These are phyloP conservation scores for Sutorius australiensis DNA, from an alignment of 768 basidiomycete genomes.

Conservation along the genomic window DNA sequence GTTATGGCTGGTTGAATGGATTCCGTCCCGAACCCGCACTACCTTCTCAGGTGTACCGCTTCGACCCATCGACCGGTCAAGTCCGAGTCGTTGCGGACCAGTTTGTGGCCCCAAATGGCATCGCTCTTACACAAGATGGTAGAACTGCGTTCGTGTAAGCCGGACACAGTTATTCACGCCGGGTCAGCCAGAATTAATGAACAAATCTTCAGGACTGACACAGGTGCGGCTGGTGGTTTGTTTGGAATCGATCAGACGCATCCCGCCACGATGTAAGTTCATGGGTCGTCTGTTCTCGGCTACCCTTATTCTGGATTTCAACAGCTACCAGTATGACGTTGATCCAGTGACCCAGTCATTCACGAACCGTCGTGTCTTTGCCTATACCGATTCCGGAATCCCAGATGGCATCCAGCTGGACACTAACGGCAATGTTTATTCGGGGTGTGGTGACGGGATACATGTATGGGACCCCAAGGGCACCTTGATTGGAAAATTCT, in stretches of 20 bases:
- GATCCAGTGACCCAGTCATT: slow-evolving; percentile 51
- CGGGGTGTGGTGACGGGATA: slow-evolving; percentile 63
- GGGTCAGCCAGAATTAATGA: slow-evolving; percentile 5
- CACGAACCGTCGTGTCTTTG: slow-evolving; percentile 61
- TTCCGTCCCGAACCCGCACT: slow-evolving; percentile 67
- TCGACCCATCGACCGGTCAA: slow-evolving; percentile 57
- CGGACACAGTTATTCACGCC: background rate
- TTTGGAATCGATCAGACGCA: slow-evolving; percentile 50
- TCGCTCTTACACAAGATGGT: slow-evolving; percentile 66
- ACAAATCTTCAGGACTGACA: slow-evolving; percentile 30
- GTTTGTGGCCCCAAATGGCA: slow-evolving; percentile 70
- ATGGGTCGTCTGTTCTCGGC: background rate
- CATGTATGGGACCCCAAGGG: slow-evolving; percentile 60
- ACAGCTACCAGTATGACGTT: slow-evolving; percentile 68
- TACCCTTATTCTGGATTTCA: background rate
- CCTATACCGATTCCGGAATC: slow-evolving; percentile 60
- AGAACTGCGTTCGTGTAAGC: slow-evolving; percentile 60
- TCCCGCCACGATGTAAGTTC: slow-evolving; percentile 63
- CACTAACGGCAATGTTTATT: slow-evolving; percentile 58
- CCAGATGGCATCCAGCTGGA: slow-evolving; percentile 70
- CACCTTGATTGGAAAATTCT: slow-evolving; percentile 30
- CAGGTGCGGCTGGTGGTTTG: slow-evolving; percentile 35
- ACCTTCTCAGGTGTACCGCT: slow-evolving; percentile 75
- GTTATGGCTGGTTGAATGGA: slow-evolving; percentile 59
- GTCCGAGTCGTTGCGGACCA: slow-evolving; percentile 74